Base-by-base conservation (phyloP, 2,329 filamentous ascomycete genomes). In the Fusarium albosuccineum region DNA sequence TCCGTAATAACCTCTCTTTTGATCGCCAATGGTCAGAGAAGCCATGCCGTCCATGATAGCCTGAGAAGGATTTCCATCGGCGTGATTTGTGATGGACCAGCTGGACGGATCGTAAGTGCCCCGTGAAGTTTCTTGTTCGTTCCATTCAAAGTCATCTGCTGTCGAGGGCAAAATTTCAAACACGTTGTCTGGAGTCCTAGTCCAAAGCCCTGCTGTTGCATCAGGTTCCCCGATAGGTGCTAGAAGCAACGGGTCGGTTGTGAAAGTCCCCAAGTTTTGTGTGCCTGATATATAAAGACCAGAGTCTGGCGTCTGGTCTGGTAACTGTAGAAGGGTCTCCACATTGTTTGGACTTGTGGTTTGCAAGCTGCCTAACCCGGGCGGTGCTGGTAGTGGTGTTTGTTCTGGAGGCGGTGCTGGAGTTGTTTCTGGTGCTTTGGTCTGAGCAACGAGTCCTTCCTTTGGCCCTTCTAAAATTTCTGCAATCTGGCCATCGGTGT, bases 41-140 rank as follows among this genome's bases (percentile, higher is more conserved):
- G 64, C 64, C 64, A 66, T 66, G 1, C 64, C 64, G 9, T 66
- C 64, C 64, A 66, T 66, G 13, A 66, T 66, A 4, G 64, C 52
- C 16, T 66, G 64, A 2, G 60, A 49, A 33, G 64, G 51, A 1
- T 62, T 65, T 6, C 62, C 62, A 1, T 66, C 62, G 6, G 5
- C 22, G 22, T 22, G 22, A 5, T 37, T 64, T 2, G 62, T 57
- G 27, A 57, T 66, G 5, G 52, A 59, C 57, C 57, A 66, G 3
- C 29, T 66, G 2, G 62, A 40, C 3, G 62, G 62, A 9, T 66
- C 63, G 1, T 66, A 63, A 2, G 57, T 62, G 1, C 62, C 51
- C 64, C 64, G 57, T 8, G 64, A 66, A 1, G 58, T 52, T 46
- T 66, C 64, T n/a, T 66, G 64, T 3, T 66, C 64, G 14, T 66